Base-by-base conservation (phyloP, 257 asterid species). In the Solanum paucissectum region DNA sequence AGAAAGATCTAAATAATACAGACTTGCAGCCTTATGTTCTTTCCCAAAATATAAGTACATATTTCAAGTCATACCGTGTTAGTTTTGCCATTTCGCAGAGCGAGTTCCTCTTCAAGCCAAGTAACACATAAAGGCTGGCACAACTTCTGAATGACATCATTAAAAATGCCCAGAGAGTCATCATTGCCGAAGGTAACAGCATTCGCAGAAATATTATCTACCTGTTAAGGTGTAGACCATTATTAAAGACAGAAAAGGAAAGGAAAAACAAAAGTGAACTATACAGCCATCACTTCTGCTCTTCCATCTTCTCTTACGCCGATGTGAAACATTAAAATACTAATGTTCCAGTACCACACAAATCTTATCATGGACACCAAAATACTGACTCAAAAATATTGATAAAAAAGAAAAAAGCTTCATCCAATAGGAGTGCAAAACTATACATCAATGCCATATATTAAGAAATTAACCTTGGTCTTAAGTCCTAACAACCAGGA, bases 51-150 rank as follows among this genome's bases (percentile, higher is more conserved):
- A 44, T 14, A 77, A 76, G 9, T 25, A 79, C 64, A 79, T 44
- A 46, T 14, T 79, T 79, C 38, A 25, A 79, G 66, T 44, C 92
- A 76, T 91, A 94, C 99, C 96, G 90, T 93, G 91, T 95, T 94
- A 89, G 91, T 90, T 76, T 90, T 90, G 37, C 87, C 83, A 72
- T 92, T 92, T 87, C 89, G 88, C 60, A 93, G 91, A 87, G 75
- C 76, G 85, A 97, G 93, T 92, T 95, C 99, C 92, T 94, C 98
- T 92, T 94, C 96, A 92, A 97, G 91, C 99, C 99, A 97, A 87
- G 93, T 88, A 92, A 93, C 90, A 93, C 98, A 94, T 87, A 97
- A 91, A 81, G 94, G 96, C 90, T 87, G 96, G 89, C 95, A 91
- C 88, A 95, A 94, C 69, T 90, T 95, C 83, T 90, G 94, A 88